Percentiles rank a stretch among this genome's conserved stretches.
phyloP scores from a whole-genome alignment of 768 basidiomycete species.

The Cyclocybe aegerita region DNA sequence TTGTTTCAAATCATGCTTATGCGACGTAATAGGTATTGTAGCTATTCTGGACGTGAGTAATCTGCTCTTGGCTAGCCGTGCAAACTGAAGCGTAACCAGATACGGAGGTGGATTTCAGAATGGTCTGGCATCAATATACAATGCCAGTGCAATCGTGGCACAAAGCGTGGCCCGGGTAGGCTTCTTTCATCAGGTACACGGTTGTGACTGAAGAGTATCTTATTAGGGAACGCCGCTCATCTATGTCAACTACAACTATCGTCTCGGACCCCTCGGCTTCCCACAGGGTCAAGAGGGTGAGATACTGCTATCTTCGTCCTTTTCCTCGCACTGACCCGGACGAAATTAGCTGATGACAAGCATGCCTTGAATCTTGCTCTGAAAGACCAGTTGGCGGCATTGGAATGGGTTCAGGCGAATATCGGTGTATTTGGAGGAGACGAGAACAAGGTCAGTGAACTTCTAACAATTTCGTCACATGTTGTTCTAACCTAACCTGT shows the following conservation, averaged over 20 bases:
- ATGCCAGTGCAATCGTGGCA: constrained; percentile 27
- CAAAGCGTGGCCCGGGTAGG: constrained; percentile 29
- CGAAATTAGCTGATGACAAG: constrained; percentile 24
- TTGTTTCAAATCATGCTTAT: not conserved
- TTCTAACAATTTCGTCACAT: not conserved
- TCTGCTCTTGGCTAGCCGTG: too few species aligned
- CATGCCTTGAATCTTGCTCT: constrained; percentile 42
- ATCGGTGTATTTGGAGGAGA: constrained; percentile 59
- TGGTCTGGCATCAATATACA: constrained; percentile 22
- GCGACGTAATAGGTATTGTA: not conserved
- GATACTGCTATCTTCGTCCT: not conserved
- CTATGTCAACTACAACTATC: constrained; percentile 33
- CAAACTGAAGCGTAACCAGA: not conserved
- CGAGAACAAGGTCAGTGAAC: constrained; percentile 18
- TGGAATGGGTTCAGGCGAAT: constrained; percentile 56
- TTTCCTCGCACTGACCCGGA: not conserved
- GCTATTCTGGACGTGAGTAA: constrained; percentile 1
- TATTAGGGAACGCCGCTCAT: constrained; percentile 40
- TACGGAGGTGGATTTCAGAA: constrained; percentile 24
- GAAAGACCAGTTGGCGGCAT: constrained; percentile 38
- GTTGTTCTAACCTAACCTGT: not conserved
- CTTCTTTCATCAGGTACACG: not conserved
- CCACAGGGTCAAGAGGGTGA: constrained; percentile 30
- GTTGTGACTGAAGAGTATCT: not conserved
- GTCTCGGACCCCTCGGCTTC: constrained; percentile 46